Evolutionary conservation across 208 protist genomes (phyloP), one percentile per base, ranked within the genome.

Genomic region (Wallacemonas sp.): DNA sequence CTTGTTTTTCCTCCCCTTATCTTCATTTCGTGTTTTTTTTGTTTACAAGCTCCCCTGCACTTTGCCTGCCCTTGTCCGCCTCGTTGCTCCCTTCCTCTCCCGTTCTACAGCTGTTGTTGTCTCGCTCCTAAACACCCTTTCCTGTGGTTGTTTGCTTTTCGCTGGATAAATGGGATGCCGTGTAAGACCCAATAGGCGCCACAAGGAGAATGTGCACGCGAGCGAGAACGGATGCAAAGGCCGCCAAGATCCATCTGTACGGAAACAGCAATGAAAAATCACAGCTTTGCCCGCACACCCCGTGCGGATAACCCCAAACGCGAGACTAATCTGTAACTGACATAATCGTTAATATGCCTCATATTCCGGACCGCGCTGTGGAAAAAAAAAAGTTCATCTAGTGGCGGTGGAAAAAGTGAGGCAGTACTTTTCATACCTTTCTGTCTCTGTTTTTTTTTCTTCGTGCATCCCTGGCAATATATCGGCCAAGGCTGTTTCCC

Each of bases 321-420:
- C 30, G 32, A 43, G 30, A 58, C n/a, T 58, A 58, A 58, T 58
- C n/a, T 58, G 52, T 58, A 58, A 58, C 30, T 58, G 30, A 34
- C 52, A 43, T 58, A 58, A 58, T 38, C 52, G 52, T 58, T 58
- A 58, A 58, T 58, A 24, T 41, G 52, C 52, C 52, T 38, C 52
- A 19, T 38, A 19, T 39, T 39, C 4, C 8, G 4, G 5, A 2
- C 17, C 19, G 29, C 29, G 32, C 33, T 21, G 8, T 24, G 34
- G 43, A 57, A 67, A 34, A 57, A 44, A 55, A 57, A 26, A 56
- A 57, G 34, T 14, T 29, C 6, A 61, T 21, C 4, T 47, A 65
- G 12, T 41, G 23, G 3, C 21, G 46, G 27, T 3, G 27, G 29
- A 38, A 36, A 24, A 56, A 55, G 24, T 47, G 32, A 48, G 41